Evolutionary conservation across 176 grass and related monocot genomes (phyloP).

Genomic region (Pontederia paniculata): DNA sequence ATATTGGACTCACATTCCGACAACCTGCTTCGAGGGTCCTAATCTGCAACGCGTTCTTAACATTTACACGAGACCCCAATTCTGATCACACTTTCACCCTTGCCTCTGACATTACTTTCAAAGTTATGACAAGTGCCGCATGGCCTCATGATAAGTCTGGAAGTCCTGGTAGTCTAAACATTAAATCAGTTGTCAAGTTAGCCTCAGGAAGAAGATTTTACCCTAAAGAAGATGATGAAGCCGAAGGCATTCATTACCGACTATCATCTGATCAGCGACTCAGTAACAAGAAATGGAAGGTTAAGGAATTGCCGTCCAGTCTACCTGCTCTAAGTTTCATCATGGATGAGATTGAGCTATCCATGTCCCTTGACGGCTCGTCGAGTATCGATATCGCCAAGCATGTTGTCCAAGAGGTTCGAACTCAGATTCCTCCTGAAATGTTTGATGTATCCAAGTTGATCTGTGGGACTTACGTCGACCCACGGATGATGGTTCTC

Average conservation of each 20-base stretch:
- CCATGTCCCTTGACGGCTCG: constrained; percentile 35
- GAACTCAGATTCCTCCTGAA: constrained; percentile 64
- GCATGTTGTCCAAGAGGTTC: constrained; percentile 56
- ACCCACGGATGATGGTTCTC: constrained; percentile 82
- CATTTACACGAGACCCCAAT: constrained; percentile 23
- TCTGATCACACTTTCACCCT: constrained; percentile 29
- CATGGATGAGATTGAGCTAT: constrained; percentile 39
- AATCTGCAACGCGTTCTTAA: constrained; percentile 54
- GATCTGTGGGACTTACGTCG: constrained; percentile 79
- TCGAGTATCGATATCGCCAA: constrained; percentile 34
- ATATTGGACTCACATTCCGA: constrained; percentile 81
- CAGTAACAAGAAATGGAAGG: constrained; percentile 39
- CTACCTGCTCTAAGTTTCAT: constrained; percentile 41
- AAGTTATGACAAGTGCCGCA: constrained; percentile 53
- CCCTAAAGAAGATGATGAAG: constrained; percentile 35
- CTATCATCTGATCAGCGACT: constrained; percentile 24
- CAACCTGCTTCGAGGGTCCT: constrained; percentile 54
- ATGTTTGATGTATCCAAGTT: constrained; percentile 80
- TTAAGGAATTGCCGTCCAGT: constrained; percentile 53
- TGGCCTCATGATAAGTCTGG: constrained; percentile 95
- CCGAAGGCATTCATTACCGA: constrained; percentile 7
- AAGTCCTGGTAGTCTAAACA: constrained; percentile 34
- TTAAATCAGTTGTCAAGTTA: constrained; percentile 42
- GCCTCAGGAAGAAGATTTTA: constrained; percentile 47
- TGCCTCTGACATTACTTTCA: constrained; percentile 66